Base-by-base conservation (phyloP, 805 yeast genomes). In the Schwanniomyces polymorphus region DNA sequence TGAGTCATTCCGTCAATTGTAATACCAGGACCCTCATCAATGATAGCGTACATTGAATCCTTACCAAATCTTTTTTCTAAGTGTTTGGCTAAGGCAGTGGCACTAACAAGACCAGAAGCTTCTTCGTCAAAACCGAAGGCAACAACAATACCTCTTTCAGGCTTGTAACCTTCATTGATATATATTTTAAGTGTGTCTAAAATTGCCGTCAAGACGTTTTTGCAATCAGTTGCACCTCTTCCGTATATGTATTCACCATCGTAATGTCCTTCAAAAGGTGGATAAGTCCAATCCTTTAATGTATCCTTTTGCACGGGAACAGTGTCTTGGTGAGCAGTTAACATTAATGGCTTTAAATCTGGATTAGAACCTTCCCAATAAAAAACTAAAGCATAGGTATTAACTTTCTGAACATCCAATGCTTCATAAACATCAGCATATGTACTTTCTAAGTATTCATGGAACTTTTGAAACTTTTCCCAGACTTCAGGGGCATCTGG, bases 71-170 rank as follows among this genome's bases (percentile, higher is more conserved):
- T 74, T 18, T 78, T 71, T 26, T 70, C 64, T 17, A 89, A 58
- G 48, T 65, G 67, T 34, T 73, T 52, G 9, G 78, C 74, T 16
- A 88, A 67, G n/a, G 64, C 45, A 1, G 59, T 53, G 6, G 95
- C 96, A 44, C 92, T 91, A 7, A 70, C 63, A 16, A 53, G 48
- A 5, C 95, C 95, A 31, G 80, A 73, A 33, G 79, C 76, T 60
- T 89, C 96, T 68, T 88, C 96, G 59, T 89, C 96, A 54, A 80
- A 86, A 1, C 96, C 96, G 58, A 84, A 81, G 0, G 88, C 82
- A 2, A 85, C 60, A 9, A 88, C 51, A 12, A 87, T 61, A 1
- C 88, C 76, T 64, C 96, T 79, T 44, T 74, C 63, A n/a, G 91
- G 88, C 38, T 59, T 46, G 65, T 74, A 86, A 1, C 75, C 83